Evolutionary conservation across 116 monocot species (phyloP).

Genomic region (Dioscorea cayenensis): DNA sequence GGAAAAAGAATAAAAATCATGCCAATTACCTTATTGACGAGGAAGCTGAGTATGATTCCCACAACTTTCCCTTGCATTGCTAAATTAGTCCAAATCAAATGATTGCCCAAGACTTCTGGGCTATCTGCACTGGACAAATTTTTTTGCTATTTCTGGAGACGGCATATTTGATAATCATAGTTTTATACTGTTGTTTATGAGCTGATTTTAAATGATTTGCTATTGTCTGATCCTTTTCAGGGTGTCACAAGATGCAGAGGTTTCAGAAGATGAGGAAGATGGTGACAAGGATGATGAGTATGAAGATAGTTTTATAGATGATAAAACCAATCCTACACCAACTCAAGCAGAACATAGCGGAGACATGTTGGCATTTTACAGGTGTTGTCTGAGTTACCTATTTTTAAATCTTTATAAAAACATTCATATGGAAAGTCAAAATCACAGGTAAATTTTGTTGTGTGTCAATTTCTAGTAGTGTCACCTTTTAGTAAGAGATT

Average conservation of each 20-base stretch:
- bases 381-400: conserved; percentile 22
- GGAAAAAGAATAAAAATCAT: conserved; percentile 25
- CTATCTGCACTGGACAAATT: too few relatives aligned
- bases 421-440: background rate
- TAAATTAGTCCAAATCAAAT: background rate
- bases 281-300: conserved; percentile 49
- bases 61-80: background rate
- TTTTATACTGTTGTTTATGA: too few relatives aligned
- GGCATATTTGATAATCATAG: too few relatives aligned
- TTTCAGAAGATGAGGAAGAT: conserved; percentile 73
- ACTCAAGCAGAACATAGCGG: conserved; percentile 39
- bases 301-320: conserved; percentile 93
- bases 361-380: conserved; percentile 93
- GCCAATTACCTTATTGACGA: conserved; percentile 58
- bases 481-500: too few relatives aligned
- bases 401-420: background rate
- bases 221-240: conserved; percentile 26
- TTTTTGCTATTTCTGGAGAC: too few relatives aligned
- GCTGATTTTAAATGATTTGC: background rate
- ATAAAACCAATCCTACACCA: conserved; percentile 38
- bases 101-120: too few relatives aligned
- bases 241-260: conserved; percentile 71
- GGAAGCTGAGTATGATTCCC: conserved; percentile 83
- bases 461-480: too few relatives aligned
- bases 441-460: background rate